These are phyloP conservation scores for Huntiella omanensis DNA, from an alignment of 2,329 filamentous ascomycete species.

Conservation along the genomic window DNA sequence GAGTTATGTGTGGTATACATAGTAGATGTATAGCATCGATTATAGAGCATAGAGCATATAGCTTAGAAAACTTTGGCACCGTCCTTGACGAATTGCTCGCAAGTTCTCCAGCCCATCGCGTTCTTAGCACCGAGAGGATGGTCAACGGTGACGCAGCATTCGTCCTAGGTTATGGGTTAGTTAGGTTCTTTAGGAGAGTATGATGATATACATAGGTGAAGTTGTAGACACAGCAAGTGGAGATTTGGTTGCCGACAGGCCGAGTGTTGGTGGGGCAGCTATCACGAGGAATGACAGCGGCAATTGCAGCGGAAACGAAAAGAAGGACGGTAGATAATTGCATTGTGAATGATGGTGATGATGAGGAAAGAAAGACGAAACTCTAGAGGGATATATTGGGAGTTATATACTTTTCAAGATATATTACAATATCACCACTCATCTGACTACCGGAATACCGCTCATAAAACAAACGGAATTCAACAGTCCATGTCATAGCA, in stretches of 20 bases:
- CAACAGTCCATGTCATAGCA: too few species aligned
- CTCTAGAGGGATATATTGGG: too few species aligned
- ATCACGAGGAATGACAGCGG: neutral
- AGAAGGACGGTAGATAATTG: too few species aligned
- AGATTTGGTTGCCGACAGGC: neutral
- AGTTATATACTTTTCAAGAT: too few species aligned
- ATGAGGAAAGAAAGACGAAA: too few species aligned
- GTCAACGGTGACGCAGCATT: neutral
- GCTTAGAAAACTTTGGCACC: neutral
- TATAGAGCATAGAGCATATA: neutral
- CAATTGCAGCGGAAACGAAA: neutral
- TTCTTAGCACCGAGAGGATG: neutral
- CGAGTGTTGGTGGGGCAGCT: neutral
- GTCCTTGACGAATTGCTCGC: slow-evolving; percentile 1
- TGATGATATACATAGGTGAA: neutral
- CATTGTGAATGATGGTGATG: too few species aligned
- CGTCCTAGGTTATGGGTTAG: neutral
- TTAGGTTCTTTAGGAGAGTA: neutral
- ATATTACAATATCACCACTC: too few species aligned
- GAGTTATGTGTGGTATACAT: neutral
- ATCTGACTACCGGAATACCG: too few species aligned
- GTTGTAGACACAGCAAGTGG: neutral
- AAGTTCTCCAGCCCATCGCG: neutral
- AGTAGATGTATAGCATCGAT: neutral
- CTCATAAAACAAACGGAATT: too few species aligned